Percentiles rank a stretch among this genome's conserved stretches.
Evolutionary conservation across 495 filamentous ascomycete species (phyloP).

Genomic region (Chaetomium tenue): DNA sequence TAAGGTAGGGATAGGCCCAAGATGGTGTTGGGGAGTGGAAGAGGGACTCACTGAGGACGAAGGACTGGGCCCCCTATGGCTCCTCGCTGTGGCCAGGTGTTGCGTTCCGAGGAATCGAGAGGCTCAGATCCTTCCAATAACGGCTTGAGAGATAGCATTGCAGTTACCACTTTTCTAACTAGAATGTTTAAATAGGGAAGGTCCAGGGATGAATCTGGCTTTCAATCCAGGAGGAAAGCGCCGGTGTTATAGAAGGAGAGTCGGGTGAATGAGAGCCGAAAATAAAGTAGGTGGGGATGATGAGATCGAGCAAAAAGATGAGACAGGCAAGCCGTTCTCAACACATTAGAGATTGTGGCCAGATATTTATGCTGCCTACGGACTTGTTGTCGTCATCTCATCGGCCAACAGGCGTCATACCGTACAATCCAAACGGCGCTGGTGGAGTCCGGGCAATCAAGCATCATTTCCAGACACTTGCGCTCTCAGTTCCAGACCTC

Average conservation of each 20-base stretch:
- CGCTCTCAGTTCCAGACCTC: constrained; percentile 35
- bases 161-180: not conserved
- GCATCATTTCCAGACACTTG: constrained; percentile 44
- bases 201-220: not conserved
- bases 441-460: not conserved
- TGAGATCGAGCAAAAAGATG: too few species aligned
- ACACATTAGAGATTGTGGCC: too few species aligned
- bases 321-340: too few species aligned
- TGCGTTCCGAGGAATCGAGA: not conserved
- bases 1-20: not conserved
- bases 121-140: not conserved
- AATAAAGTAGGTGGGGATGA: not conserved
- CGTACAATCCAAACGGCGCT: too few species aligned
- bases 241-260: not conserved
- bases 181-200: not conserved
- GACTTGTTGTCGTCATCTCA: too few species aligned
- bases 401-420: too few species aligned
- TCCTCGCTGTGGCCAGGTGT: not conserved
- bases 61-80: not conserved
- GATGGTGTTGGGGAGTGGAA: not conserved
- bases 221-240: not conserved
- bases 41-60: not conserved
- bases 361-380: too few species aligned
- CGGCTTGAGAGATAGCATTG: not conserved
- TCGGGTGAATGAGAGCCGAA: not conserved